A percentile compares a stretch with the other conserved stretches of the same genome.
These are phyloP conservation scores for Triticum urartu DNA, from an alignment of 176 grass and related monocot species.

Conservation along the genomic window DNA sequence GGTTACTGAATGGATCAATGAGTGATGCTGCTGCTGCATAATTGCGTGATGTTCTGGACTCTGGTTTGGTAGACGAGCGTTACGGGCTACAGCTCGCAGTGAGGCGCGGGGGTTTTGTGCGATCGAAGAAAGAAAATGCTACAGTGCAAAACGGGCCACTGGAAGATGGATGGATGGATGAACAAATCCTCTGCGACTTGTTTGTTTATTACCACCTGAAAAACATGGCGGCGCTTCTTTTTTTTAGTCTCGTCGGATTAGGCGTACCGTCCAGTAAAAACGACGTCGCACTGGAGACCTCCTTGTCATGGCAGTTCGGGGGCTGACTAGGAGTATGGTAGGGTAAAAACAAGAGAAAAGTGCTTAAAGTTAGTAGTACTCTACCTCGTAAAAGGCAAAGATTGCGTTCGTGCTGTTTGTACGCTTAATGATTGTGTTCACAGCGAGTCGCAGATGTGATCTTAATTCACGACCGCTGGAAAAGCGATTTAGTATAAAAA, in stretches of 20 bases:
- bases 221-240: not conserved
- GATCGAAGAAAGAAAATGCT: not conserved
- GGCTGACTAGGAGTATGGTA: not conserved
- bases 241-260: not conserved
- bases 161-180: no score
- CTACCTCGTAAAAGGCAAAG: not conserved
- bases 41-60: not conserved
- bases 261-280: not conserved
- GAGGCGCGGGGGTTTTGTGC: not conserved
- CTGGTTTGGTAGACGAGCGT: not conserved
- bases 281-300: not conserved
- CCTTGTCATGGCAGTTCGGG: constrained; percentile 22
- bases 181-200: not conserved
- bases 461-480: not conserved
- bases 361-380: not conserved
- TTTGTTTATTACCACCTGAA: not conserved
- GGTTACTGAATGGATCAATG: not conserved
- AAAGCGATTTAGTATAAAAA: not conserved
- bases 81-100: not conserved
- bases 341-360: not conserved
- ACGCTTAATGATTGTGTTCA: not conserved
- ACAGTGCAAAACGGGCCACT: not conserved
- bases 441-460: no score
- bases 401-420: not conserved
- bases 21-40: not conserved